Percentiles rank a stretch among this genome's conserved stretches.
Conservation (phyloP, 2,329 filamentous ascomycete species). For the Rutstroemia sp. region DNA sequence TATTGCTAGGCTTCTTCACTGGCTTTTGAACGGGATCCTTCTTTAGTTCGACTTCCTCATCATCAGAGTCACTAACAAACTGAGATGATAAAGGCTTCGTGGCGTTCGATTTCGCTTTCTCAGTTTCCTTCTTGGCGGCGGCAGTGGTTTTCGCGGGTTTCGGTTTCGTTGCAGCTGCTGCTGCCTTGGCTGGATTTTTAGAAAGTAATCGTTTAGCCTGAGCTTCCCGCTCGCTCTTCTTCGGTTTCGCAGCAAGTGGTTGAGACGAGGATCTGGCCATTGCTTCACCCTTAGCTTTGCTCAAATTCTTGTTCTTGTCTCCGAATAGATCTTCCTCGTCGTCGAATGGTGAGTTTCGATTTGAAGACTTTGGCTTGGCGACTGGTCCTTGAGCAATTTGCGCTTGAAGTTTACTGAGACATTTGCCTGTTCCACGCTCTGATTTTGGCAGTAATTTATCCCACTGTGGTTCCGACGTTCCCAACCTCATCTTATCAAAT, state of each 20-base stretch:
- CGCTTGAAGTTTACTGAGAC: constrained; percentile 54
- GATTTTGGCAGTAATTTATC: constrained; percentile 50
- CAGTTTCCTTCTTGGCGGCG: constrained; percentile 13
- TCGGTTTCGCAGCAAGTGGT: constrained; percentile 43
- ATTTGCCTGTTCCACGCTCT: constrained; percentile 53
- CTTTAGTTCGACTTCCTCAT: constrained; percentile 18
- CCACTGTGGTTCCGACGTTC: constrained; percentile 50
- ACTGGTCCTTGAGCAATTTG: constrained; percentile 47
- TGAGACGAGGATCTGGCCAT: constrained; percentile 47
- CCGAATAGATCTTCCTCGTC: constrained; percentile 33
- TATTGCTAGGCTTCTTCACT: constrained; percentile 34
- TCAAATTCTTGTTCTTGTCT: constrained; percentile 30
- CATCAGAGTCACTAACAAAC: constrained; percentile 28
- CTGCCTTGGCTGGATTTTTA: constrained; percentile 27
- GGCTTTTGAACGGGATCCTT: constrained; percentile 26
- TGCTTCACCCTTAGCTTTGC: constrained; percentile 32
- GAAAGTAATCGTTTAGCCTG: constrained; percentile 49
- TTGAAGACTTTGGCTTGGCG: constrained; percentile 42
- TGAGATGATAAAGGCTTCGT: constrained; percentile 22
- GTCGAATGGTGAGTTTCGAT: constrained; percentile 34
- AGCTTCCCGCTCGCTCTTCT: constrained; percentile 49
- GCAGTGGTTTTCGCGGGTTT: constrained; percentile 7
- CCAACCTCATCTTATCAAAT: constrained; percentile 52
- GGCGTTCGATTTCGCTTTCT: neutral
- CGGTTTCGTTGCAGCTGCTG: constrained; percentile 15